A percentile compares a stretch with the other conserved stretches of the same genome.
Conservation (phyloP, 1,139 yeast genomes). For the Eremothecium gossypii region DNA sequence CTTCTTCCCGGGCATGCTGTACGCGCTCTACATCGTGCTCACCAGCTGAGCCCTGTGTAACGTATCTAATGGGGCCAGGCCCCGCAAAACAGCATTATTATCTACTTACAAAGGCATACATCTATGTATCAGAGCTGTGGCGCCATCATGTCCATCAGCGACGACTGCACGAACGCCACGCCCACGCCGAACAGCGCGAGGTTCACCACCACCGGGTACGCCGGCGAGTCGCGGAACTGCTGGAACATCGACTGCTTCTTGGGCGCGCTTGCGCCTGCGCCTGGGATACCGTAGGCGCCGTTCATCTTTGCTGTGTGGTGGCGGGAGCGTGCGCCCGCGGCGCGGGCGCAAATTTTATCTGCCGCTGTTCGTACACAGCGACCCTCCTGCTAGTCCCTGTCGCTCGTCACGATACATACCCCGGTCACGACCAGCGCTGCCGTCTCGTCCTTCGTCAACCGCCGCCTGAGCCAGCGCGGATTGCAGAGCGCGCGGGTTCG, state of each 20-base stretch:
- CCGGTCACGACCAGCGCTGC: background rate
- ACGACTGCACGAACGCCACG: slow-evolving; percentile 65
- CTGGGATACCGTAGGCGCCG: slow-evolving; percentile 26
- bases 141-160: slow-evolving; percentile 72
- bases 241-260: slow-evolving; percentile 36
- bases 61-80: too few relatives aligned
- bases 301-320: slow-evolving; percentile 1
- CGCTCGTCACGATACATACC: slow-evolving; percentile 1
- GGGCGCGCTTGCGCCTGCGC: slow-evolving; percentile 18
- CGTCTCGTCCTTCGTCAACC: background rate
- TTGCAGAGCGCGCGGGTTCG: background rate
- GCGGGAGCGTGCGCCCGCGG: too few relatives aligned
- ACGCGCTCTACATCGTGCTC: slow-evolving; percentile 56
- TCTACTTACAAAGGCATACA: background rate
- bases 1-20: slow-evolving; percentile 72
- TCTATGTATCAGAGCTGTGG: slow-evolving; percentile 44
- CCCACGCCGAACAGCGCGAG: slow-evolving; percentile 60
- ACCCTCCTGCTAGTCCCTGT: background rate
- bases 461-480: background rate
- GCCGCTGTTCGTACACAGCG: too few relatives aligned
- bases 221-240: slow-evolving; percentile 52
- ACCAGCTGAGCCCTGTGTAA: background rate
- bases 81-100: background rate
- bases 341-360: too few relatives aligned
- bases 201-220: slow-evolving; percentile 54